Conservation (phyloP, 345 rosid genomes). For the Populus tremula region DNA sequence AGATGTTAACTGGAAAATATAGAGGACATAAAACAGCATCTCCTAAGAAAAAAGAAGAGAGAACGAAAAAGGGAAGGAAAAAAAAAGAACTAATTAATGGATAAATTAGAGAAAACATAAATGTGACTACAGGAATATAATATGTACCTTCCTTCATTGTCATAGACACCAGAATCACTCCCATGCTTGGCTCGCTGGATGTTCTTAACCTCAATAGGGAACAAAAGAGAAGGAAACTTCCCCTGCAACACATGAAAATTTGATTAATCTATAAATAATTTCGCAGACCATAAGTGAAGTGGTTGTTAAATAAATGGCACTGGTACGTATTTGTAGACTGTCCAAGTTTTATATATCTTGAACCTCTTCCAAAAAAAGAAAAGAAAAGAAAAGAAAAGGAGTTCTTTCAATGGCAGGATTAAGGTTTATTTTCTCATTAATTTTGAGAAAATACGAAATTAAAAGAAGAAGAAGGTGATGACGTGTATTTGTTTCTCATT, state of each 20-base stretch:
- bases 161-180: constrained; percentile 82
- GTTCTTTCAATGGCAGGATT: not conserved
- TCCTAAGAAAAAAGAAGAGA: not conserved
- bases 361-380: not conserved
- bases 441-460: not conserved
- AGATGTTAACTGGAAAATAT: not conserved
- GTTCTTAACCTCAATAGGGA: constrained; percentile 78
- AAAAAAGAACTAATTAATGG: not conserved
- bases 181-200: constrained; percentile 68
- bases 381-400: too few species aligned
- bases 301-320: not conserved
- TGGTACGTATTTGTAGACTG: not conserved
- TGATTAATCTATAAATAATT: not conserved
- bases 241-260: constrained; percentile 43
- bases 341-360: not conserved
- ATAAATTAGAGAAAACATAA: not conserved
- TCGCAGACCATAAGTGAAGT: not conserved
- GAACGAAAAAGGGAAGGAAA: too few species aligned
- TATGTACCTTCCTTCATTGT: constrained; percentile 66
- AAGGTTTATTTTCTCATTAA: not conserved
- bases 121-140: not conserved
- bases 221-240: constrained; percentile 47
- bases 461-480: not conserved
- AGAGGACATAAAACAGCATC: not conserved
- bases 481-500: not conserved